These are phyloP conservation scores for Cucurbita argyrosperma DNA, from an alignment of 306 rosid species.

Conservation along the genomic window DNA sequence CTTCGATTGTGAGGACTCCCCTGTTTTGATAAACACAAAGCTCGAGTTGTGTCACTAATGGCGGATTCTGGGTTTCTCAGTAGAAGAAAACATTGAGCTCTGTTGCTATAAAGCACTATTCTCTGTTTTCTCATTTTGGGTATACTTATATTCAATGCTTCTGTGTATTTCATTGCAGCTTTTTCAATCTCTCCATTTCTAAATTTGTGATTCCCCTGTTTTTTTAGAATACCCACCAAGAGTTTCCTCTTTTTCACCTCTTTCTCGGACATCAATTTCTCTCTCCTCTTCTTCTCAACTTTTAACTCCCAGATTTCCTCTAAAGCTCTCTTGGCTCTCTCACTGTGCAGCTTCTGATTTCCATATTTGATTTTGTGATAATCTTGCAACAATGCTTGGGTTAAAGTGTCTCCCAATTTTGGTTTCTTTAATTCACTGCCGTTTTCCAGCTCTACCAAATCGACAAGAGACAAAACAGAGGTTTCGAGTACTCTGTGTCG, in stretches of 20 bases:
- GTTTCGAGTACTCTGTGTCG: slow-evolving; percentile 25
- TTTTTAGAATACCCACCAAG: slow-evolving; percentile 19
- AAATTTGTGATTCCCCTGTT: slow-evolving; percentile 33
- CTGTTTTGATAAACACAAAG: slow-evolving; percentile 36
- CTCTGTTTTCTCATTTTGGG: slow-evolving; percentile 30
- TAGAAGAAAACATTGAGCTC: slow-evolving; percentile 53
- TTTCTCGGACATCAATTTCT: slow-evolving; percentile 29
- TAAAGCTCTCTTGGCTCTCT: slow-evolving; percentile 25
- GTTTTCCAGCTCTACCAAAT: slow-evolving; percentile 37
- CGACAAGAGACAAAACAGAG: slow-evolving; percentile 28
- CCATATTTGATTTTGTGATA: slow-evolving; percentile 56
- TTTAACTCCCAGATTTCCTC: slow-evolving; percentile 49
- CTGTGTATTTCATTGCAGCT: slow-evolving; percentile 39
- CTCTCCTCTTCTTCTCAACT: slow-evolving; percentile 47
- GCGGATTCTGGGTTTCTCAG: slow-evolving; percentile 32
- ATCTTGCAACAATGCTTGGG: slow-evolving; percentile 34
- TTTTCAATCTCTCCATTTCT: slow-evolving; percentile 29
- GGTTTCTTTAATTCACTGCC: neutral
- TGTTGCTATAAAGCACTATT: slow-evolving; percentile 51
- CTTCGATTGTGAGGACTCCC: slow-evolving; percentile 36
- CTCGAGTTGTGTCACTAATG: slow-evolving; percentile 49
- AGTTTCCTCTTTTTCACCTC: slow-evolving; percentile 30
- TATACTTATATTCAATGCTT: slow-evolving; percentile 38
- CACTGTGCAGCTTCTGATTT: slow-evolving; percentile 21
- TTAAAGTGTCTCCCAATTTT: slow-evolving; percentile 36